A percentile compares a stretch with the other conserved stretches of the same genome.
phyloP scores from a whole-genome alignment of 768 basidiomycete genomes.

The Boletus subparvulus region DNA sequence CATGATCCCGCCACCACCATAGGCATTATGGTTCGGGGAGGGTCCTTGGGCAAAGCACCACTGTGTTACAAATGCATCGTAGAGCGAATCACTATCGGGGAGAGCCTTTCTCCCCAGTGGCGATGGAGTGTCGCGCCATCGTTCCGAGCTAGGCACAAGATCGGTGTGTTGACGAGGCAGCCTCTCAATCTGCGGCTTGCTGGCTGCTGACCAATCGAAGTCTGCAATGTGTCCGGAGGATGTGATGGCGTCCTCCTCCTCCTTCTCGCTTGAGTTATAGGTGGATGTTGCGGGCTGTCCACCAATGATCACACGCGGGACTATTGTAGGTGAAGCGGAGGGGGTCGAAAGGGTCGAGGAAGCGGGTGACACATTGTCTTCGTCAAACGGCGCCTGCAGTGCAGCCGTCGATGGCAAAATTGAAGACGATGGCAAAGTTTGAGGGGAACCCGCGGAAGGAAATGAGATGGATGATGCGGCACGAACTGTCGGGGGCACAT shows the following conservation, averaged over 20 bases:
- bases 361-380: conserved; percentile 22
- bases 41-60: conserved; percentile 65
- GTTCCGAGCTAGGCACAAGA: conserved; percentile 15
- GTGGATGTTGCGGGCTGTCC: conserved; percentile 25
- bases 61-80: conserved; percentile 61
- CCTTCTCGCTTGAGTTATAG: background rate
- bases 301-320: conserved; percentile 25
- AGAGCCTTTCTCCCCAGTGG: background rate
- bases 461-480: background rate
- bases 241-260: background rate
- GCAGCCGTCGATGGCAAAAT: background rate
- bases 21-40: conserved; percentile 24
- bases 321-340: conserved; percentile 17
- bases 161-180: background rate
- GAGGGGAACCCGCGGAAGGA: background rate
- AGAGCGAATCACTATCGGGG: conserved; percentile 36
- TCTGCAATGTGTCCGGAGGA: conserved; percentile 5
- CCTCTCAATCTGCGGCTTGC: background rate
- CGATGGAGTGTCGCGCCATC: background rate
- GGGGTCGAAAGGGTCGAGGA: conserved; percentile 32
- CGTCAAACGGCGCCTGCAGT: background rate
- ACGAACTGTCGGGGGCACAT: conserved; percentile 29
- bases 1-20: conserved; percentile 19
- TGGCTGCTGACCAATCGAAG: conserved; percentile 25
- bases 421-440: background rate